Base-by-base conservation (phyloP, 345 rosid genomes). In the Sisymbrium irio region DNA sequence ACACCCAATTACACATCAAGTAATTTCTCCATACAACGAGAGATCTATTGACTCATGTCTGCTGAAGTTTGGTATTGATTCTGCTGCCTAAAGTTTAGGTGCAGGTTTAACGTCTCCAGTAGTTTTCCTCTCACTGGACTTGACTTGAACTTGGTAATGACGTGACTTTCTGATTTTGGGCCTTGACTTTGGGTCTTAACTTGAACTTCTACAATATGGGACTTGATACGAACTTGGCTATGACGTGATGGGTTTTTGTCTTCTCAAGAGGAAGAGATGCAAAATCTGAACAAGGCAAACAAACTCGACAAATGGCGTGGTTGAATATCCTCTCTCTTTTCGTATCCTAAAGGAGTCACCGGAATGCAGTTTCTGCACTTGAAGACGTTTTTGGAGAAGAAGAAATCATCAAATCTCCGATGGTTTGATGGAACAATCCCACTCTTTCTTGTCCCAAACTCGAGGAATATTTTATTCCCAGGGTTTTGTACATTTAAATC, bases 361-460 rank as follows among this genome's bases (percentile, higher is more conserved):
- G 89, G 83, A 8, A 74, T 88, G 80, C 97, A 93, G 70, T 54
- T 89, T 53, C 77, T 92, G 96, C 94, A 93, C 78, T 86, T 93
- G 60, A 91, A 91, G 89, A 58, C 92, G 32, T 91, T 87, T 81
- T 85, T 93, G 55, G 94, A 91, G 84, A 89, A 90, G 87, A 91
- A 91, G 83, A 93, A 93, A 81, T 93, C 62, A 83, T 90, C 69
- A n/a, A n/a, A n/a, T n/a, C n/a, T 51, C 35, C 76, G 70, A 54
- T 18, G 60, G 58, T 75, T 63, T 46, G 69, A 46, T 18, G 14
- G 25, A 54, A 25, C 67, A 35, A 6, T 76, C 30, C 65, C 70
- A 62, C 65, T 76, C 7, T 65, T n/a, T 67, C 28, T 18, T 44
- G 18, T 44, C 2, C 13, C 15, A n/a, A 41, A 50, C 63, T 75